Percentiles rank a stretch among this genome's conserved stretches.
phyloP scores from a whole-genome alignment of 225 moss, liverwort and hornwort genomes.

The Polytrichum formosum region DNA sequence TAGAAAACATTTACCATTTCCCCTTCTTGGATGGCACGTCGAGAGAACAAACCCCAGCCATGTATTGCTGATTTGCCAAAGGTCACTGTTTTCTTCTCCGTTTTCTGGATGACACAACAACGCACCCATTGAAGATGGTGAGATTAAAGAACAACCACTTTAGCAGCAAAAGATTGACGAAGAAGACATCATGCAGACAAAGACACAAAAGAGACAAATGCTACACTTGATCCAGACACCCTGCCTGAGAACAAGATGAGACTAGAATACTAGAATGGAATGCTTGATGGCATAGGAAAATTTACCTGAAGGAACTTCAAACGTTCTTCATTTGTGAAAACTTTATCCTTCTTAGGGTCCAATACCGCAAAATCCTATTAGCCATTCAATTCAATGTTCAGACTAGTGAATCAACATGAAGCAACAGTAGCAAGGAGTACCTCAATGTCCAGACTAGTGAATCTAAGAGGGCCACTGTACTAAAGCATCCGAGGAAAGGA shows the following conservation, averaged over 20 bases:
- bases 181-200: neutral
- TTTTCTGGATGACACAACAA: constrained; percentile 41
- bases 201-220: neutral
- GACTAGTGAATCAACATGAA: too few relatives aligned
- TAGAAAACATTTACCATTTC: constrained; percentile 64
- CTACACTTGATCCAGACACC: neutral
- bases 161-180: too few relatives aligned
- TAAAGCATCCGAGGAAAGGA: too few relatives aligned
- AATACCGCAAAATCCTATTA: constrained; percentile 75
- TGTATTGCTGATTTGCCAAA: constrained; percentile 99
- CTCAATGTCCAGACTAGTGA: too few relatives aligned
- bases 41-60: constrained; percentile 96
- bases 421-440: too few relatives aligned
- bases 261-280: too few relatives aligned
- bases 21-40: constrained; percentile 91
- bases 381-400: neutral
- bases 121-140: neutral
- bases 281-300: neutral
- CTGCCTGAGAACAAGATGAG: neutral
- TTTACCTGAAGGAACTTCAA: constrained; percentile 86
- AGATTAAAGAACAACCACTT: too few relatives aligned
- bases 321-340: constrained; percentile 77
- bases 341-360: constrained; percentile 68
- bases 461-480: too few relatives aligned
- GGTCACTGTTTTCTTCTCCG: constrained; percentile 83